Evolutionary conservation across 768 basidiomycete genomes (phyloP), one percentile per base, ranked within the genome.

Genomic region (Lactarius quietus): DNA sequence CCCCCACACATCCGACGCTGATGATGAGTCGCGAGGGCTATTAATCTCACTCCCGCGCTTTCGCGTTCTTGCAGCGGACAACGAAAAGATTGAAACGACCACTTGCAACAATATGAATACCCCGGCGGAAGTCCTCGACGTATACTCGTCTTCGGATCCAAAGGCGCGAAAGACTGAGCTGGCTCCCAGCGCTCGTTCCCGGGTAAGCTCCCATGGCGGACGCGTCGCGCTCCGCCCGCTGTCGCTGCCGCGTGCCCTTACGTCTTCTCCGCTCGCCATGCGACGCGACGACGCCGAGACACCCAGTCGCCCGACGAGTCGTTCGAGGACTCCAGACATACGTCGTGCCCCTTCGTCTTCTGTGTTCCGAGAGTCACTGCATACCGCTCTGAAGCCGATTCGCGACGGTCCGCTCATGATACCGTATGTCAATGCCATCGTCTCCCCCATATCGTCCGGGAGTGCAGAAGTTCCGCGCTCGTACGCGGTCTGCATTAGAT

Each of bases 31-130:
- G n/a, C 81, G 81, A 61, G 74, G 78, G 10, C 80, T 83, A 45
- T 81, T 84, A n/a, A 75, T 91, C 51, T 76, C 83, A 45, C 72
- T 92, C 29, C 91, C 91, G 4, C 80, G 82, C 17, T 90, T 93
- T 70, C 85, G 83, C 20, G 82, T 92, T 18, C 80, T 90, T 18
- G 83, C 86, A 12, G 83, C 87, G 3, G 86, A 92, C 70, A 76
- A 78, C 9, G 88, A 92, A 73, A 78, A 79, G 15, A 81, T 83
- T 14, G 78, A 83, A 1, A 84, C 81, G 39, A 75, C 81, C n/a
- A 78, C 90, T 64, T 81, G 82, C 48, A 89, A 89, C 71, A 86
- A 86, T 64, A 75, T 82, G 3, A 81, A 84, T 31, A 23, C 41
- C 41, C 38, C 62, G 12, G 76, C 75, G 26, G 74, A 77, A 26